These are phyloP conservation scores for Blastocystis sp. DNA, from an alignment of 352 stramenopile genomes.

Conservation along the genomic window DNA sequence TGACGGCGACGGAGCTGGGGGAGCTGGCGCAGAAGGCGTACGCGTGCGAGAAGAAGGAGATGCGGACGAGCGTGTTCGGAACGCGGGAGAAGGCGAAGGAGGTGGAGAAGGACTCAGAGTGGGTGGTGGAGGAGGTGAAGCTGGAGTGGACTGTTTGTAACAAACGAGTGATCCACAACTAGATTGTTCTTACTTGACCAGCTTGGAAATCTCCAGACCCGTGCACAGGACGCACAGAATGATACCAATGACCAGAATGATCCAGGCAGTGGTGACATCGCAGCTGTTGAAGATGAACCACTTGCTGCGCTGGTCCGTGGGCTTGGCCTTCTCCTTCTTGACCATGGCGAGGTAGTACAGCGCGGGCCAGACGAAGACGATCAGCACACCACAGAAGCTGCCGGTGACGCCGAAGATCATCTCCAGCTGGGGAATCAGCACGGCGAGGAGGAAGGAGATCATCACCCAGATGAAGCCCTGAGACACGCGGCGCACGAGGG, in stretches of 20 bases:
- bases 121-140: slow-evolving; percentile 57
- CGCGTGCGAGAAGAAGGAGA: not conserved
- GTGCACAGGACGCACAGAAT: slow-evolving; percentile 28
- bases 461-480: slow-evolving; percentile 44
- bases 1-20: not conserved
- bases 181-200: not conserved
- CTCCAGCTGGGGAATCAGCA: slow-evolving; percentile 14
- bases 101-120: slow-evolving; percentile 11
- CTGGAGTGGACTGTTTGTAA: not conserved
- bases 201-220: slow-evolving; percentile 32
- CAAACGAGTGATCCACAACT: not conserved
- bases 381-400: slow-evolving; percentile 23
- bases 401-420: slow-evolving; percentile 52
- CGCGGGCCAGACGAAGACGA: slow-evolving; percentile 50
- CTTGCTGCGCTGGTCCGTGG: not conserved
- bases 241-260: slow-evolving; percentile 48
- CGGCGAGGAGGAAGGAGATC: not conserved
- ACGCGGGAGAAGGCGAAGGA: slow-evolving; percentile 37
- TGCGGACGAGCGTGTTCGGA: slow-evolving; percentile 39
- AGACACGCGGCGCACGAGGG: not conserved
- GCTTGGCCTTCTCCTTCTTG: slow-evolving; percentile 25
- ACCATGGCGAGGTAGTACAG: slow-evolving; percentile 46
- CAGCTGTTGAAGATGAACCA: slow-evolving; percentile 26
- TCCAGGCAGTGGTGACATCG: slow-evolving; percentile 32
- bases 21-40: slow-evolving; percentile 20